Evolutionary conservation across 179 eudicot species (phyloP).

Genomic region (Spinacia oleracea): DNA sequence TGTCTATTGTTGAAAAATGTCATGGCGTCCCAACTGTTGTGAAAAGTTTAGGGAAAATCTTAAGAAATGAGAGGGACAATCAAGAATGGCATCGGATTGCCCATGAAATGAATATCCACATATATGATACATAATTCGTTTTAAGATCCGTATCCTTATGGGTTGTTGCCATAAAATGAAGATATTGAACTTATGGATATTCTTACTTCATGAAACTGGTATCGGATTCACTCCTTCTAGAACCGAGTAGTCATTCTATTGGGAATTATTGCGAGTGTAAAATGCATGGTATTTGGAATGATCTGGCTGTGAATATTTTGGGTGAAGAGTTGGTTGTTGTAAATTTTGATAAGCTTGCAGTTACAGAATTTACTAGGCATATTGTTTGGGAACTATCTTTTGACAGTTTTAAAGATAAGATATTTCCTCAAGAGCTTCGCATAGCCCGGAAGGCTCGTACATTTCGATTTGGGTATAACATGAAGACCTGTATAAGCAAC

Average conservation of each 20-base stretch:
- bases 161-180: slow-evolving; percentile 12
- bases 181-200: slow-evolving; percentile 30
- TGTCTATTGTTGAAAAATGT: slow-evolving; percentile 27
- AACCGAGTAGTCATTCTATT: neutral
- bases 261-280: neutral
- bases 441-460: slow-evolving; percentile 33
- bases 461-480: slow-evolving; percentile 21
- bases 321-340: slow-evolving; percentile 33
- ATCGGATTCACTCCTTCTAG: slow-evolving; percentile 45
- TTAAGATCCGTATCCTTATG: too few relatives aligned
- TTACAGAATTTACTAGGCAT: slow-evolving; percentile 31
- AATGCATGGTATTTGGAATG: slow-evolving; percentile 53
- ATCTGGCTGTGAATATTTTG: slow-evolving; percentile 36
- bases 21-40: slow-evolving; percentile 34
- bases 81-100: slow-evolving; percentile 22
- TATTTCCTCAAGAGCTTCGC: slow-evolving; percentile 20
- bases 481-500: slow-evolving; percentile 17
- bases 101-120: neutral
- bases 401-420: too few relatives aligned
- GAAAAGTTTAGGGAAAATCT: slow-evolving; percentile 19
- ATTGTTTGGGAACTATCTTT: slow-evolving; percentile 29
- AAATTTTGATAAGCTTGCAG: neutral
- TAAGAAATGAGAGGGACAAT: slow-evolving; percentile 25
- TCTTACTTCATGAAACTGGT: slow-evolving; percentile 36
- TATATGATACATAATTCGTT: slow-evolving; percentile 30